Percentiles rank a stretch among this genome's conserved stretches.
phyloP scores from a whole-genome alignment of 1,139 yeast species.

The Scheffersomyces titani region DNA sequence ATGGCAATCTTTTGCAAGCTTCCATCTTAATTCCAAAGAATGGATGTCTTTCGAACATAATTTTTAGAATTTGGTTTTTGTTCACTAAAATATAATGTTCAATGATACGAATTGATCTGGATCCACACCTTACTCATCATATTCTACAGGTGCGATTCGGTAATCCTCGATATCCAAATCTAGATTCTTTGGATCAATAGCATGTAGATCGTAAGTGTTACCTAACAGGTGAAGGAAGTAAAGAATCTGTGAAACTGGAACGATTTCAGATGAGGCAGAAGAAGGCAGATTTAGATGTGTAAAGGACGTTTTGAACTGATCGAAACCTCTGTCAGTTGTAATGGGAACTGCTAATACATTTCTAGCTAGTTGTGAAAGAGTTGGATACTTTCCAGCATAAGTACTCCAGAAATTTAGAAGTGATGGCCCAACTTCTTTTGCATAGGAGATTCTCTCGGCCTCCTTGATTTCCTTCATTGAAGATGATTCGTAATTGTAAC shows the following conservation, averaged over 20 bases:
- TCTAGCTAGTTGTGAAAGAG: constrained; percentile 15
- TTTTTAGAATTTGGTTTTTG: neutral
- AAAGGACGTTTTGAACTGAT: constrained; percentile 17
- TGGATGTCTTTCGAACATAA: neutral
- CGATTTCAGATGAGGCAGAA: neutral
- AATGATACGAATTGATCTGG: neutral
- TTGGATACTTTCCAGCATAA: constrained; percentile 16
- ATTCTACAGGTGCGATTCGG: constrained; percentile 3
- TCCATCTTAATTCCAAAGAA: too few relatives aligned
- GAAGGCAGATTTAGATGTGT: constrained; percentile 9
- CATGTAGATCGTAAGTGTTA: constrained; percentile 18
- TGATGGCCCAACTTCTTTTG: constrained; percentile 17
- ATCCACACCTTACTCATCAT: constrained; percentile 1
- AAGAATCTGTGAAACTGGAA: constrained; percentile 12
- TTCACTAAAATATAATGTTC: too few relatives aligned
- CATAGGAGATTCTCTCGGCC: constrained; percentile 7
- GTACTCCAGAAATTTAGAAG: constrained; percentile 22
- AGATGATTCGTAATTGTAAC: constrained; percentile 25
- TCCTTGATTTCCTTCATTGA: constrained; percentile 15
- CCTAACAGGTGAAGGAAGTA: constrained; percentile 22
- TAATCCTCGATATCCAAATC: constrained; percentile 22
- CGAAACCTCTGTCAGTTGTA: constrained; percentile 15
- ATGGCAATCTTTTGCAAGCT: neutral
- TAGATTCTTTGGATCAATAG: constrained; percentile 19
- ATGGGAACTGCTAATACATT: constrained; percentile 19